phyloP scores from a whole-genome alignment of 768 basidiomycete species.

The Xerocomellus chrysenteron region DNA sequence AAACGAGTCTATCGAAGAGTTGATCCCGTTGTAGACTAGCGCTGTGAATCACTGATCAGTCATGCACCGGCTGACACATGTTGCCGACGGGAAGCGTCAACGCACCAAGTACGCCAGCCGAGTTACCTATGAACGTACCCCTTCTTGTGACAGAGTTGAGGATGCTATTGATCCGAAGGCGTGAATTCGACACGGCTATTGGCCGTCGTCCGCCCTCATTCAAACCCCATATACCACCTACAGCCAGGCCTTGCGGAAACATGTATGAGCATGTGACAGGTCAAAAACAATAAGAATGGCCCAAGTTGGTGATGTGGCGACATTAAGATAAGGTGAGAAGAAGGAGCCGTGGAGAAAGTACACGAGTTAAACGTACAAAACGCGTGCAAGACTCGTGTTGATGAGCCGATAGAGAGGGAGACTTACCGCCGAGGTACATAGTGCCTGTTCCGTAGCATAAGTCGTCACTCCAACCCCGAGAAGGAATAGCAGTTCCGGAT shows the following conservation, averaged over 20 bases:
- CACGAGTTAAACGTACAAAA: slow-evolving; percentile 48
- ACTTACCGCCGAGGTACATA: slow-evolving; percentile 95
- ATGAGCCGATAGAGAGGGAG: slow-evolving; percentile 57
- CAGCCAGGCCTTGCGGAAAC: slow-evolving; percentile 77
- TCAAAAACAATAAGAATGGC: slow-evolving; percentile 74
- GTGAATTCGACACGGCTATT: slow-evolving; percentile 79
- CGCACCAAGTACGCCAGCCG: slow-evolving; percentile 95
- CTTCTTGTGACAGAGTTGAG: slow-evolving; percentile 95
- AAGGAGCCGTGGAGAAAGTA: slow-evolving; percentile 43
- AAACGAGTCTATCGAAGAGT: slow-evolving; percentile 86
- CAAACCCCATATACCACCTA: slow-evolving; percentile 95
- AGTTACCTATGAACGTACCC: slow-evolving; percentile 98
- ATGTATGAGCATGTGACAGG: slow-evolving; percentile 74
- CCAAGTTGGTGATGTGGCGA: slow-evolving; percentile 54
- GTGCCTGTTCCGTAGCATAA: slow-evolving; percentile 99
- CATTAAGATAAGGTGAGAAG: slow-evolving; percentile 70
- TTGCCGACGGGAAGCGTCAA: slow-evolving; percentile 37
- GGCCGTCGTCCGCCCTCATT: slow-evolving; percentile 90
- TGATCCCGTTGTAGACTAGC: slow-evolving; percentile 93
- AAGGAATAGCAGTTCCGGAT: slow-evolving; percentile 86
- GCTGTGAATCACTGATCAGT: slow-evolving; percentile 52
- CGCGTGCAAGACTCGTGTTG: slow-evolving; percentile 44
- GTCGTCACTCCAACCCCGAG: slow-evolving; percentile 98
- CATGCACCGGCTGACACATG: slow-evolving; percentile 32
- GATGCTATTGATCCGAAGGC: slow-evolving; percentile 94